Base-by-base conservation (phyloP, 2,329 filamentous ascomycete species). In the Ophiostoma perfectum region DNA sequence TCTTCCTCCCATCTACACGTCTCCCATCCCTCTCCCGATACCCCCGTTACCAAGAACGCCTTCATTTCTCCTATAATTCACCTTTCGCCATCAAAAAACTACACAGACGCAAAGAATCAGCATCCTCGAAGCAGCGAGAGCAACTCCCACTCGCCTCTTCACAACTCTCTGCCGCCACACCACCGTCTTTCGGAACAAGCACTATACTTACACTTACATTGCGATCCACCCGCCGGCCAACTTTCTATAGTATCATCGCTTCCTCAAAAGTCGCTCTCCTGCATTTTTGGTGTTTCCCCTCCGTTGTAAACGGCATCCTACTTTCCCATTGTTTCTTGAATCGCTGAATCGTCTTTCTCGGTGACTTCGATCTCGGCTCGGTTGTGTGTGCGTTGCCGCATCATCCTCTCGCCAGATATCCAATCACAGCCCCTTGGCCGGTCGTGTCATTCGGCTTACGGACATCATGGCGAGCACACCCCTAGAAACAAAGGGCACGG, bases 401-500 rank as follows among this genome's bases (percentile, higher is more conserved):
- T 63, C 38, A 44, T 42, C 16, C 60, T 42, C 38, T 42, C 60
- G 60, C 39, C 60, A 42, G 16, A 42, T 63, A 41, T 42, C 38
- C 60, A 63, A 63, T 42, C 11, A 38, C 27, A 42, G 60, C 39
- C 60, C 60, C 60, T 63, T 63, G 60, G 39, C 60, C 39, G 39
- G 60, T 42, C 16, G 60, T 27, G 5, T 36, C 38, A 63, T 63
- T 63, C 60, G 60, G 60, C 60, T 44, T 39, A 11, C 38, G 60
- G 60, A 42, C 67, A 67, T 38, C 72, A 78, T 78, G 76, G 72
- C 77, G 70, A 76, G 71, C 73, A 72, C 66, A 38, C 66, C 73
- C 64, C 72, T 75, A 3, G 73, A 74, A 16, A 72, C 74, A 68
- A 75, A 74, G 72, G 78, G 79, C 70, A 75, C 78, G 41, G 76